Base-by-base conservation (phyloP, 768 basidiomycete species). In the Filobasidium wieringae region DNA sequence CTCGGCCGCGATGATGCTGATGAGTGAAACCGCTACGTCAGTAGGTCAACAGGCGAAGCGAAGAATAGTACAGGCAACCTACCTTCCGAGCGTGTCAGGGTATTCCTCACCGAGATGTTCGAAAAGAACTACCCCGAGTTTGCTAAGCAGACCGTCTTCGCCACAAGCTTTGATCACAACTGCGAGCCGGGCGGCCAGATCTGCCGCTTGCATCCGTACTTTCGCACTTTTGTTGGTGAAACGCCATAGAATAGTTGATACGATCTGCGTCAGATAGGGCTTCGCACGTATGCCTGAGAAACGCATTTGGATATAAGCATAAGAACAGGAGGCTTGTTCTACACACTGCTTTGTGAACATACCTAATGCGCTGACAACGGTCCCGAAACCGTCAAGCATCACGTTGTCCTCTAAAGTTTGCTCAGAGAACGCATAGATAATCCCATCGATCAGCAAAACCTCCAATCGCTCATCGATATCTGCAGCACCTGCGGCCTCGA, bases 81-180 rank as follows among this genome's bases (percentile, higher is more conserved):
- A 78, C 77, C 77, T 78, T 71, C 95, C 95, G 32, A 99, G 81
- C 0, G 95, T 97, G 74, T 99, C 95, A 15, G 95, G 95, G 69
- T 97, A 99, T 77, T 99, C 95, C 77, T 97, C 93, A 72, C 95
- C 95, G 53, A 99, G 81, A 74, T 99, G 95, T 72, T 97, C 95
- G 72, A 97, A 99, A 58, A 99, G 78, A 6, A 97, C 93, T 31
- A 97, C 80, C 41, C 95, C 95, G 8, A 97, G 83, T 76, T 95
- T 96, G 78, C 87, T 92, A 53, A 99, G 76, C 15, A 96, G 80
- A 63, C 88, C 87, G 68, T 96, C 92, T 75, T 99, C 95, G 11
- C 93, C 93, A 66, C 92, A 96, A 70, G 92, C 88, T 77, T 97
- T 97, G 80, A 99, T 97, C 63, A 97, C 91, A 43, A 96, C 85